A percentile compares a stretch with the other conserved stretches of the same genome.
Conservation (phyloP, 2,329 filamentous ascomycete species). For the Fusarium zealandicum region DNA sequence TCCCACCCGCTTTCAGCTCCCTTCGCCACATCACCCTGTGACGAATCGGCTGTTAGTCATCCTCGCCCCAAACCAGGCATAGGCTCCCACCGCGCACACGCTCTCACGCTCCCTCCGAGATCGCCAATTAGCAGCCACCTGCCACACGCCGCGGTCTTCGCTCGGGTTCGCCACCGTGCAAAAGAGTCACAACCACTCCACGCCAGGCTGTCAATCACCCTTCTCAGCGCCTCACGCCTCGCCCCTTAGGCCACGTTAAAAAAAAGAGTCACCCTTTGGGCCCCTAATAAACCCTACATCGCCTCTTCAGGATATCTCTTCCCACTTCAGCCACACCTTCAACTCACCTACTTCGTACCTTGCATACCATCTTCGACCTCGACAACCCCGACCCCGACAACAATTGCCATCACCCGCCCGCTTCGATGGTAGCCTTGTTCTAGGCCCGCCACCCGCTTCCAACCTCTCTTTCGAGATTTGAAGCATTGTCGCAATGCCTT, state of each 20-base stretch:
- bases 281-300: slow-evolving; percentile 42
- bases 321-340: slow-evolving; percentile 37
- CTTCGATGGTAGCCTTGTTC: slow-evolving; percentile 47
- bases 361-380: slow-evolving; percentile 36
- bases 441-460: slow-evolving; percentile 42
- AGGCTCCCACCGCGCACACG: slow-evolving; percentile 42
- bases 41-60: slow-evolving; percentile 38
- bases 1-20: slow-evolving; percentile 29
- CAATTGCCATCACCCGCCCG: slow-evolving; percentile 16
- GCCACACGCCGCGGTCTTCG: slow-evolving; percentile 42
- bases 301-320: slow-evolving; percentile 33
- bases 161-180: slow-evolving; percentile 49
- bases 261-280: slow-evolving; percentile 44
- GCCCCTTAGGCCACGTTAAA: slow-evolving; percentile 46
- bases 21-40: slow-evolving; percentile 40
- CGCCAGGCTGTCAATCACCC: slow-evolving; percentile 40
- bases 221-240: slow-evolving; percentile 41
- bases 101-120: slow-evolving; percentile 50
- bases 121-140: slow-evolving; percentile 48
- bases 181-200: slow-evolving; percentile 48
- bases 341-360: slow-evolving; percentile 41
- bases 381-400: slow-evolving; percentile 11
- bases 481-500: slow-evolving; percentile 62
- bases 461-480: slow-evolving; percentile 37
- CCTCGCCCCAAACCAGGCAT: slow-evolving; percentile 32